A percentile compares a stretch with the other conserved stretches of the same genome.
Evolutionary conservation across 257 asterid species (phyloP).

Genomic region (Cordia subcordata): DNA sequence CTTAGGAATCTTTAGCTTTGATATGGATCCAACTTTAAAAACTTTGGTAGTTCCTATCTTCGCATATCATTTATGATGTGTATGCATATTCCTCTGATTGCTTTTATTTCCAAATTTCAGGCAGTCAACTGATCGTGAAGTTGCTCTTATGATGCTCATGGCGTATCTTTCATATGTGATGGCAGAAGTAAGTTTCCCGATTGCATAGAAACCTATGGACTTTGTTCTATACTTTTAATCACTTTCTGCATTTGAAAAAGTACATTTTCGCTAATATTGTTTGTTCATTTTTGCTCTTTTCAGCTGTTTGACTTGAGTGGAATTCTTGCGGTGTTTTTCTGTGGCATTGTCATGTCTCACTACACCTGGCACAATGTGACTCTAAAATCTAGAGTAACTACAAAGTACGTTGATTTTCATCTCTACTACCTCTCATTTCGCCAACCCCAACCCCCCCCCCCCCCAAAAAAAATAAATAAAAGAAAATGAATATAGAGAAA

Average conservation of each 20-base stretch:
- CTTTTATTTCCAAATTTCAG: slow-evolving; percentile 16
- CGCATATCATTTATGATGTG: no score
- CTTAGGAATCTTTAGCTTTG: no score
- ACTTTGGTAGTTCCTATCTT: no score
- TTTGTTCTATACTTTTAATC: no score
- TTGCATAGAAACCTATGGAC: no score
- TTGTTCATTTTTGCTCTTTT: slow-evolving; percentile 1
- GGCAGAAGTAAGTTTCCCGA: slow-evolving; percentile 50
- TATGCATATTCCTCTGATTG: no score
- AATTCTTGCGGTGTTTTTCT: slow-evolving; percentile 68
- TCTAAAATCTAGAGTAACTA: slow-evolving; percentile 58
- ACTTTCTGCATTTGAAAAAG: not conserved
- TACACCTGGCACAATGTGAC: slow-evolving; percentile 76
- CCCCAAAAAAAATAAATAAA: no score
- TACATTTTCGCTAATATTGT: not conserved
- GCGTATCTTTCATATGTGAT: slow-evolving; percentile 66
- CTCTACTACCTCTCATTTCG: not conserved
- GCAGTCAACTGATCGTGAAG: slow-evolving; percentile 81
- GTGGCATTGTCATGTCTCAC: slow-evolving; percentile 76
- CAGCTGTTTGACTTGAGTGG: slow-evolving; percentile 62
- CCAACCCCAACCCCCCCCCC: no score
- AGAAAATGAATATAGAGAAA: no score
- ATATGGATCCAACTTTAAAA: no score
- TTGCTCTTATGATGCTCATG: slow-evolving; percentile 73
- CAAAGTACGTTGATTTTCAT: slow-evolving; percentile 33